A percentile compares a stretch with the other conserved stretches of the same genome.
Conservation (phyloP, 257 asterid genomes). For the Primulina tabacum region DNA sequence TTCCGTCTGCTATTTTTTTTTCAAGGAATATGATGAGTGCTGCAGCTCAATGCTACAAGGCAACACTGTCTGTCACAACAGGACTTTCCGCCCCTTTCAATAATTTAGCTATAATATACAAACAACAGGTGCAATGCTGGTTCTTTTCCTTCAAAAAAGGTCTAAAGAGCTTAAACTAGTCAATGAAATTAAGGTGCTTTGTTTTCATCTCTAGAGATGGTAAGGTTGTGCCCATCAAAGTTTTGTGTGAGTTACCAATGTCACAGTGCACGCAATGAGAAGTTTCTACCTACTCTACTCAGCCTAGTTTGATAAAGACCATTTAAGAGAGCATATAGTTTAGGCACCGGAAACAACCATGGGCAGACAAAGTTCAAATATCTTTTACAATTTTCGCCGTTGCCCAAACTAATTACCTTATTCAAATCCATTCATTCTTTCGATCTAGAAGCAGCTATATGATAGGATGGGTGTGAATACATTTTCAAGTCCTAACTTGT, state of each 20-base stretch:
- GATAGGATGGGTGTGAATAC: background rate
- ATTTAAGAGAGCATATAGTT: too few relatives aligned
- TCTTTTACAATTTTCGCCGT: background rate
- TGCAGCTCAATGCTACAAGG: constrained; percentile 96
- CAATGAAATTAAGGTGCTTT: constrained; percentile 9
- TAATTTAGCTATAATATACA: constrained; percentile 88
- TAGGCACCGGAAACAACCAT: background rate
- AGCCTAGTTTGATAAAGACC: background rate
- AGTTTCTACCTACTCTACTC: background rate
- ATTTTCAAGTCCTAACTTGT: background rate
- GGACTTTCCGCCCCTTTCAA: constrained; percentile 98
- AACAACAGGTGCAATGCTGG: constrained; percentile 67
- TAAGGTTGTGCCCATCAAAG: background rate
- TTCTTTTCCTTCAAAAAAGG: constrained; percentile 3
- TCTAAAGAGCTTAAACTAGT: constrained; percentile 19
- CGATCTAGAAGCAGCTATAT: background rate
- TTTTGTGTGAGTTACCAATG: background rate
- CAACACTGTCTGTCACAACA: constrained; percentile 80
- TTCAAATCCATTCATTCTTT: background rate
- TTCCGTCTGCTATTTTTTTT: constrained; percentile 18
- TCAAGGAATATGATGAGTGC: constrained; percentile 91
- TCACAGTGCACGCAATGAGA: background rate
- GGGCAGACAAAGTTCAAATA: background rate
- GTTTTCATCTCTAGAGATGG: background rate
- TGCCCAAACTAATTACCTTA: background rate